Conservation (phyloP, 805 yeast species). For the Maudiozyma pseudohumilis region DNA sequence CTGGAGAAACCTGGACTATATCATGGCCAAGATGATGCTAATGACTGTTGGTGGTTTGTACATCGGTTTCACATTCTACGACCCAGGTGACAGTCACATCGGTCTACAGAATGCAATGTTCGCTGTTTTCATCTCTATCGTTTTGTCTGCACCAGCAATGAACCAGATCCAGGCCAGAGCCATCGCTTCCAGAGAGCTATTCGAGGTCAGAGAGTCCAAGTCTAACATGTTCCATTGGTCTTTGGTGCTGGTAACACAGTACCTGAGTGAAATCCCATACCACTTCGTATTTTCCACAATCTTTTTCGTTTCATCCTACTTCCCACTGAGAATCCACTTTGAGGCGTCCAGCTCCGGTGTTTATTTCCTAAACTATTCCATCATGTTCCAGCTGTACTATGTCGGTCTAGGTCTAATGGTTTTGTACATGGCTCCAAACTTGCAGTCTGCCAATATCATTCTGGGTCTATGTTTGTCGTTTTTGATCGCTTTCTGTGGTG, state of each 20-base stretch:
- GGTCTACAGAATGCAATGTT: slow-evolving; percentile 32
- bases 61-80: slow-evolving; percentile 48
- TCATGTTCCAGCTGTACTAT: slow-evolving; percentile 40
- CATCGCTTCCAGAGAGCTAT: slow-evolving; percentile 31
- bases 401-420: slow-evolving; percentile 32
- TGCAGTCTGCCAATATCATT: slow-evolving; percentile 24
- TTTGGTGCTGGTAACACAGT: slow-evolving; percentile 29
- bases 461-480: slow-evolving; percentile 20
- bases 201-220: slow-evolving; percentile 34
- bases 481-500: slow-evolving; percentile 32
- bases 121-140: slow-evolving; percentile 31
- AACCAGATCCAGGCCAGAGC: slow-evolving; percentile 33
- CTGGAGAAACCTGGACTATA: slow-evolving; percentile 36
- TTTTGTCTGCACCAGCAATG: slow-evolving; percentile 33
- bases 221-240: slow-evolving; percentile 36
- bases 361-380: slow-evolving; percentile 34
- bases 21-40: slow-evolving; percentile 35
- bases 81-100: slow-evolving; percentile 39
- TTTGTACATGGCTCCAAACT: slow-evolving; percentile 15
- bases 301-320: slow-evolving; percentile 32
- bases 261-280: slow-evolving; percentile 31
- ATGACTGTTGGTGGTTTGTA: slow-evolving; percentile 36
- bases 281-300: slow-evolving; percentile 25
- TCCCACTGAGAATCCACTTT: slow-evolving; percentile 29
- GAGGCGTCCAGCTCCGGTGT: slow-evolving; percentile 37